phyloP scores from a whole-genome alignment of 176 grass and related monocot species.

The Thinopyrum elongatum region DNA sequence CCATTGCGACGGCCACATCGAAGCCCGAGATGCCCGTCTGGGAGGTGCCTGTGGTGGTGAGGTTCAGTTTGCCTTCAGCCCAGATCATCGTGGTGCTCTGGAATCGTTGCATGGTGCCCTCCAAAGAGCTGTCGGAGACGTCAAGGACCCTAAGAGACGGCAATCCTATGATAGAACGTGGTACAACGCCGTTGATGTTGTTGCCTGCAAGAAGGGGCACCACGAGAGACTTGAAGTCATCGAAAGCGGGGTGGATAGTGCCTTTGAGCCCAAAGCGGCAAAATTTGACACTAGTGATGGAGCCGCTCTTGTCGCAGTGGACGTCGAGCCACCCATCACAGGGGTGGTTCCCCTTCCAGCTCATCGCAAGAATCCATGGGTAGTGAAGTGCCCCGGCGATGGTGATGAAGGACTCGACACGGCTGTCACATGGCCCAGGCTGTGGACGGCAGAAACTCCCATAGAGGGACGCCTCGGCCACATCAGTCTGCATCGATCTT shows the following conservation, averaged over 20 bases:
- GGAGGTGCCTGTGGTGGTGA: not conserved
- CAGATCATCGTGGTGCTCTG: slow-evolving; percentile 18
- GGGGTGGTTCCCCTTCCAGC: slow-evolving; percentile 43
- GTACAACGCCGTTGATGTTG: slow-evolving; percentile 22
- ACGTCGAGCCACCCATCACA: slow-evolving; percentile 31
- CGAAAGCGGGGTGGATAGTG: slow-evolving; percentile 36
- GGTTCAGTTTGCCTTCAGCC: slow-evolving; percentile 36
- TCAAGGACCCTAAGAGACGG: slow-evolving; percentile 32
- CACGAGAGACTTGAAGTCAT: slow-evolving; percentile 12
- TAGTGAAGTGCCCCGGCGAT: slow-evolving; percentile 24
- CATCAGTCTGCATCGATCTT: not conserved
- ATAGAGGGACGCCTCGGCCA: not conserved
- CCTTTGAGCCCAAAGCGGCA: slow-evolving; percentile 29
- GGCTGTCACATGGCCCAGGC: slow-evolving; percentile 14
- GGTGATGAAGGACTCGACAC: slow-evolving; percentile 18
- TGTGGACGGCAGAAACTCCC: slow-evolving; percentile 32
- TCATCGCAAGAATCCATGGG: slow-evolving; percentile 1
- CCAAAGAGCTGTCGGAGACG: slow-evolving; percentile 41
- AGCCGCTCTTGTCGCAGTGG: slow-evolving; percentile 26
- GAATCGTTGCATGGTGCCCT: slow-evolving; percentile 38
- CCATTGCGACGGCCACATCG: no score
- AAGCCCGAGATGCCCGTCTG: not conserved
- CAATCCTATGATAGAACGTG: not conserved
- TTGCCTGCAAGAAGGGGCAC: slow-evolving; percentile 34
- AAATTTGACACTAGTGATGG: slow-evolving; percentile 37